These are phyloP conservation scores for Cryptosporidium felis DNA, from an alignment of 169 alveolate genomes.

Conservation along the genomic window DNA sequence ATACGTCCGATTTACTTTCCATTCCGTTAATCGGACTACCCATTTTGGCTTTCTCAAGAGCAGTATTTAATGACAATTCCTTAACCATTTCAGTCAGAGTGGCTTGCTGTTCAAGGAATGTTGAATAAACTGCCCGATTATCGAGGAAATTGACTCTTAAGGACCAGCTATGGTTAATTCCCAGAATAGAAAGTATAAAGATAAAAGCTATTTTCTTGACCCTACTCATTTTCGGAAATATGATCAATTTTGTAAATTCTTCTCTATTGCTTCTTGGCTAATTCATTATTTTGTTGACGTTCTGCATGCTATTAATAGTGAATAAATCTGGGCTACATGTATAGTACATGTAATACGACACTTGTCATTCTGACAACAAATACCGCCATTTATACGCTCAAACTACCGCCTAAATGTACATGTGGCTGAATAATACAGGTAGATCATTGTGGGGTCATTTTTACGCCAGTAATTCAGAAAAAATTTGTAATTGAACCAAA, in stretches of 20 bases:
- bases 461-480: conserved; percentile 59
- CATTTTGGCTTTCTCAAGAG: conserved; percentile 23
- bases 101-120: conserved; percentile 51
- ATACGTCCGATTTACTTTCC: neutral
- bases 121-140: conserved; percentile 33
- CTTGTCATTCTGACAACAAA: neutral
- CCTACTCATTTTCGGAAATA: conserved; percentile 33
- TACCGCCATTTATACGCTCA: conserved; percentile 20
- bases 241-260: too few species aligned
- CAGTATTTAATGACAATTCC: conserved; percentile 51
- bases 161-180: neutral
- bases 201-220: neutral
- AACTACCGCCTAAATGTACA: conserved; percentile 62
- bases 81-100: conserved; percentile 56
- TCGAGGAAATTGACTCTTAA: conserved; percentile 34
- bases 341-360: conserved; percentile 32
- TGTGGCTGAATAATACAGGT: conserved; percentile 69
- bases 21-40: conserved; percentile 13
- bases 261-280: too few species aligned
- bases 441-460: conserved; percentile 71
- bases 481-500: conserved; percentile 17
- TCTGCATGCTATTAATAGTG: neutral
- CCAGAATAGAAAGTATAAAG: neutral
- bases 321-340: neutral
- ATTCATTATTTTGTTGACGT: neutral